These are phyloP conservation scores for Morella rubra DNA, from an alignment of 306 rosid species.

Conservation along the genomic window DNA sequence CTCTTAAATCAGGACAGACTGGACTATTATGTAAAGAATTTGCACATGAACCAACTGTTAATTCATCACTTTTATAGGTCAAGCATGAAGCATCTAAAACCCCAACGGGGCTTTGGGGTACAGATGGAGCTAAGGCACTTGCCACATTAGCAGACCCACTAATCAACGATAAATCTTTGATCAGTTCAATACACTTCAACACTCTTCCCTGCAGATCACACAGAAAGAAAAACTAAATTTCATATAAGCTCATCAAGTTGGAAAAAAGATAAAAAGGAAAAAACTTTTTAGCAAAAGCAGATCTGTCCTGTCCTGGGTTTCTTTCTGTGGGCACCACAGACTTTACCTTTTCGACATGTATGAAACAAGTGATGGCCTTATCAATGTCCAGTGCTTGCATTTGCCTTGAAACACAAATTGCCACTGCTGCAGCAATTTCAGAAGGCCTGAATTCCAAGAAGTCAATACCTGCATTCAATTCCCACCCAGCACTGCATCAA, in stretches of 20 bases:
- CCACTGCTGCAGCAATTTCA: slow-evolving; percentile 82
- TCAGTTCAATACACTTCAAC: slow-evolving; percentile 66
- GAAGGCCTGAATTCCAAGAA: slow-evolving; percentile 87
- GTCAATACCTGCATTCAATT: slow-evolving; percentile 64
- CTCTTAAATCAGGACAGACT: slow-evolving; percentile 30
- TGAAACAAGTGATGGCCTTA: slow-evolving; percentile 47
- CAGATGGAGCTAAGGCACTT: slow-evolving; percentile 30
- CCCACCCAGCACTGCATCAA: slow-evolving; percentile 34
- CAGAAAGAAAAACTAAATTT: slow-evolving; percentile 11
- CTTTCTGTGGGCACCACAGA: slow-evolving; percentile 21
- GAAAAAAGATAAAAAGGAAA: slow-evolving; percentile 17
- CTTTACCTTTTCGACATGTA: slow-evolving; percentile 56
- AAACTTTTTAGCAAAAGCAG: slow-evolving; percentile 18
- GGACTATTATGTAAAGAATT: slow-evolving; percentile 44
- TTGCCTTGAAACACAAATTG: slow-evolving; percentile 53
- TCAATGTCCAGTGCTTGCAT: slow-evolving; percentile 42
- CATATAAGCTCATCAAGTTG: slow-evolving; percentile 15
- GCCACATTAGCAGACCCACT: slow-evolving; percentile 31
- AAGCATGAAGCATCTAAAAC: slow-evolving; percentile 62
- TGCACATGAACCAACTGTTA: slow-evolving; percentile 43
- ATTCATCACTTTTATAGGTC: slow-evolving; percentile 59
- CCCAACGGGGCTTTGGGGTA: slow-evolving; percentile 73
- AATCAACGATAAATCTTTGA: slow-evolving; percentile 42
- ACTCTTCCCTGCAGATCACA: slow-evolving; percentile 64
- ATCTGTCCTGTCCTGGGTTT: slow-evolving; percentile 17